Percentiles rank a stretch among this genome's conserved stretches.
These are phyloP conservation scores for Phytopythium ostracodes DNA, from an alignment of 352 stramenopile genomes.

Conservation along the genomic window DNA sequence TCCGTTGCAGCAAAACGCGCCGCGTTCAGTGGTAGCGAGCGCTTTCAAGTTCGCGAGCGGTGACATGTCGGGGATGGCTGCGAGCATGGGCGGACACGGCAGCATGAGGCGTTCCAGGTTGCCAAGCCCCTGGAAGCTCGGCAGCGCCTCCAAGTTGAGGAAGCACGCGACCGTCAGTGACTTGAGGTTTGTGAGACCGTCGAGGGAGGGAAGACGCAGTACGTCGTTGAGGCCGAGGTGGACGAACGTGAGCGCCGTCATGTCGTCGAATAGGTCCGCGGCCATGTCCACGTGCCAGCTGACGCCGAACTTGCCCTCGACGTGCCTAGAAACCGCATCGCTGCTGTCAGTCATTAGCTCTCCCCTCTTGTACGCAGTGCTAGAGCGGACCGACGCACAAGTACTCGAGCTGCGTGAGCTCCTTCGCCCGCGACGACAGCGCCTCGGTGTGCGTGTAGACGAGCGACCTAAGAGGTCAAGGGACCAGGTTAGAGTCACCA, in stretches of 20 bases:
- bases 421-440: conserved; percentile 31
- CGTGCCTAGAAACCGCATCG: not conserved
- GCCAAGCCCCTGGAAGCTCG: not conserved
- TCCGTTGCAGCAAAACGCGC: conserved; percentile 11
- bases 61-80: conserved; percentile 8
- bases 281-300: conserved; percentile 9
- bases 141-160: not conserved
- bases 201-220: not conserved
- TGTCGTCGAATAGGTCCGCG: conserved; percentile 28
- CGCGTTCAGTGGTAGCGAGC: not conserved
- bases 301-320: conserved; percentile 6
- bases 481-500: not conserved
- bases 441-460: conserved; percentile 33
- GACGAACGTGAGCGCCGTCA: conserved; percentile 31
- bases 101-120: not conserved
- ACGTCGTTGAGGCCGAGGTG: conserved; percentile 15
- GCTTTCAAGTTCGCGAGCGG: not conserved
- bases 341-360: not conserved
- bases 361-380: too few relatives aligned
- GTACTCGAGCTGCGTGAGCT: conserved; percentile 29
- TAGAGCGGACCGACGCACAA: conserved; percentile 14
- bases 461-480: conserved; percentile 22
- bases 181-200: conserved; percentile 4
- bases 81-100: not conserved
- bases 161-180: not conserved